These are phyloP conservation scores for Uronychia binucleata DNA, from an alignment of 73 alveolate species.

Conservation along the genomic window DNA sequence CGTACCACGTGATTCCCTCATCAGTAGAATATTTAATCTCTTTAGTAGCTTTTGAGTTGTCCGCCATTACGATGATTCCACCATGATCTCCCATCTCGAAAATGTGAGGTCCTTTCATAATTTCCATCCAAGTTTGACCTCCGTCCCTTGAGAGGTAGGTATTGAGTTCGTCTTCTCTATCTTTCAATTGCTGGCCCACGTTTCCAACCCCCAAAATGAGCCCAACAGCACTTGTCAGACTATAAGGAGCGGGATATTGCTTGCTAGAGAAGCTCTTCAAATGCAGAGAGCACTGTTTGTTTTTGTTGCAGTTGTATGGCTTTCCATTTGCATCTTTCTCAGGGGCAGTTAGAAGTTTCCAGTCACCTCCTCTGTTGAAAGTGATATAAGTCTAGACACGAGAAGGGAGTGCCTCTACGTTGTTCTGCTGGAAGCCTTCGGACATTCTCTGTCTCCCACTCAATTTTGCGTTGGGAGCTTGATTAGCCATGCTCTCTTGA, in stretches of 20 bases:
- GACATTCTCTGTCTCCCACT: not conserved
- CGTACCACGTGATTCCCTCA: conserved; percentile 85
- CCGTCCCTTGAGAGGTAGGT: conserved; percentile 94
- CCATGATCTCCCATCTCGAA: conserved; percentile 98
- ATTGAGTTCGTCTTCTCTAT: conserved; percentile 59
- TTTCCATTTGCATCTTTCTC: conserved; percentile 67
- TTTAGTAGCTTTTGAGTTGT: conserved; percentile 70
- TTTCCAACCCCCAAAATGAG: conserved; percentile 90
- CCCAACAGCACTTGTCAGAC: conserved; percentile 84
- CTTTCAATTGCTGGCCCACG: conserved; percentile 73
- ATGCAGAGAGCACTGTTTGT: conserved; percentile 88
- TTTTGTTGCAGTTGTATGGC: conserved; percentile 54
- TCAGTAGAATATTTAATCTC: conserved; percentile 76
- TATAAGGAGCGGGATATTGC: conserved; percentile 73
- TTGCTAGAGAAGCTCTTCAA: conserved; percentile 81
- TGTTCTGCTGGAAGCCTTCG: conserved; percentile 34
- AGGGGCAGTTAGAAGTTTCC: conserved; percentile 87
- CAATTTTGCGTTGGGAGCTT: conserved; percentile 35
- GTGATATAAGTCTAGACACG: conserved; percentile 82
- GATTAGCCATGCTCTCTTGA: conserved; percentile 50
- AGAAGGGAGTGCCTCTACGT: not conserved
- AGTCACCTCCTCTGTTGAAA: conserved; percentile 90
- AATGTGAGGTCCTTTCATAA: conserved; percentile 85
- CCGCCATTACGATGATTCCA: conserved; percentile 92
- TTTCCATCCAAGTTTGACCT: conserved; percentile 92